Evolutionary conservation across 495 filamentous ascomycete genomes (phyloP), one percentile per base, ranked within the genome.

Genomic region (Aspergillus affinis): DNA sequence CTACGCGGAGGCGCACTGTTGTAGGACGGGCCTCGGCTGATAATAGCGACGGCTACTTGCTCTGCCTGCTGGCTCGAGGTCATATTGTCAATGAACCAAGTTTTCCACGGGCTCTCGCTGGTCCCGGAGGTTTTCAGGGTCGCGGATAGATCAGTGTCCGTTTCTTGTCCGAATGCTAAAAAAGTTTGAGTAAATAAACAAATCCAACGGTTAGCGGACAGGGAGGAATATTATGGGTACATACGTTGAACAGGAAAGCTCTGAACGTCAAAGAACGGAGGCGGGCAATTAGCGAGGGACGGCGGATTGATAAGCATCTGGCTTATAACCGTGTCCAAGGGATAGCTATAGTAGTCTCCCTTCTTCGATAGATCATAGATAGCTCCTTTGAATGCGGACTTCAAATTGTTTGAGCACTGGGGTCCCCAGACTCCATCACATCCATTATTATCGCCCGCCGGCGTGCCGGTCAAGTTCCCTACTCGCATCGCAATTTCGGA

Each of bases 361-460:
- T 69, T 71, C 2, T 47, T 61, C 4, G 69, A 58, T 13, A 78
- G 67, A 2, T 55, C 55, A 30, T 64, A 78, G 10, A 80, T 72
- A 9, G 55, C 56, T 15, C 62, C 32, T 45, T 69, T 62, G 9
- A 80, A 54, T 6, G 64, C 51, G 0, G 51, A 51, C 58, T 75
- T 78, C 32, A 80, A 55, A 59, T 74, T 71, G 3, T 51, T 55
- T 0, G 76, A 74, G 59, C 77, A 80, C 27, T 65, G 51, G 6
- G 59, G 21, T 0, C 75, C 73, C 77, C 75, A 78, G 19, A 80
- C 70, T 2, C 73, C 71, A 56, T 80, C 73, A 51, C 77, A 80
- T 21, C 73, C 75, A 66, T 78, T 77, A 46, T 73, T 75, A 4
- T 44, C 44, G 0, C 75, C 75, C 0, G 65, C 68, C 6, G 74